Evolutionary conservation across 1,284 basidiomycete species (phyloP).

Genomic region (Moesziomyces sp.): DNA sequence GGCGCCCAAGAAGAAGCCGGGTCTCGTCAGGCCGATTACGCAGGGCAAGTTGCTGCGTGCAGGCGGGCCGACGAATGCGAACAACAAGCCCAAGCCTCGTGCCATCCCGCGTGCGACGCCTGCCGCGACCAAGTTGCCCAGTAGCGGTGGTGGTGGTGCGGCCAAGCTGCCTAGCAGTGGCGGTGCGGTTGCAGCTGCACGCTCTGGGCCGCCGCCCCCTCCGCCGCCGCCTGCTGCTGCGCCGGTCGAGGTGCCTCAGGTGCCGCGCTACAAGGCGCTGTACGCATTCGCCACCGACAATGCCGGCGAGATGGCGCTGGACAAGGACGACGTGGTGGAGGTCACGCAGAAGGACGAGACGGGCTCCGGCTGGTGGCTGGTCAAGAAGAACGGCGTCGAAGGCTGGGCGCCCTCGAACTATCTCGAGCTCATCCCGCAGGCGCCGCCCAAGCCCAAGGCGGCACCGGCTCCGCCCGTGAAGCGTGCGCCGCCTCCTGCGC

Average conservation of each 20-base stretch:
- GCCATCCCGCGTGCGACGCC: slow-evolving; percentile 43
- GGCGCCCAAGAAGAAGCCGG: slow-evolving; percentile 85
- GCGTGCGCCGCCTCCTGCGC: slow-evolving; percentile 68
- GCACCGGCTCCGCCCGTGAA: slow-evolving; percentile 55
- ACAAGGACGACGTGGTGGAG: slow-evolving; percentile 91
- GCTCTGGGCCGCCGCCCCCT: slow-evolving; percentile 70
- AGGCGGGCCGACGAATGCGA: slow-evolving; percentile 74
- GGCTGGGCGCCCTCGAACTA: slow-evolving; percentile 97
- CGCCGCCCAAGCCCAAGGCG: slow-evolving; percentile 72
- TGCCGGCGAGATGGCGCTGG: slow-evolving; percentile 87
- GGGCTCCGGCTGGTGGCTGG: slow-evolving; percentile 84
- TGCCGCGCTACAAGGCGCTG: slow-evolving; percentile 80
- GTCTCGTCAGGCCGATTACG: slow-evolving; percentile 82
- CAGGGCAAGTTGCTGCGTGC: slow-evolving; percentile 82
- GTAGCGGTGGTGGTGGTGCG: slow-evolving; percentile 37
- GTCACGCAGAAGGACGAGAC: slow-evolving; percentile 85
- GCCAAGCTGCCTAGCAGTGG: slow-evolving; percentile 40
- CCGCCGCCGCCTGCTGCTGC: slow-evolving; percentile 65
- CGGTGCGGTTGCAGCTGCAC: slow-evolving; percentile 55
- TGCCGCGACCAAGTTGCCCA: slow-evolving; percentile 24
- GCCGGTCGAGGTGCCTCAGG: slow-evolving; percentile 72
- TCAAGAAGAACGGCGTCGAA: slow-evolving; percentile 83
- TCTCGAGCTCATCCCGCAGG: slow-evolving; percentile 75
- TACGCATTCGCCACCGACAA: slow-evolving; percentile 79
- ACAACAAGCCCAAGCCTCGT: slow-evolving; percentile 61